Base-by-base conservation (phyloP, 2,329 filamentous ascomycete species). In the Didymella glomerata region DNA sequence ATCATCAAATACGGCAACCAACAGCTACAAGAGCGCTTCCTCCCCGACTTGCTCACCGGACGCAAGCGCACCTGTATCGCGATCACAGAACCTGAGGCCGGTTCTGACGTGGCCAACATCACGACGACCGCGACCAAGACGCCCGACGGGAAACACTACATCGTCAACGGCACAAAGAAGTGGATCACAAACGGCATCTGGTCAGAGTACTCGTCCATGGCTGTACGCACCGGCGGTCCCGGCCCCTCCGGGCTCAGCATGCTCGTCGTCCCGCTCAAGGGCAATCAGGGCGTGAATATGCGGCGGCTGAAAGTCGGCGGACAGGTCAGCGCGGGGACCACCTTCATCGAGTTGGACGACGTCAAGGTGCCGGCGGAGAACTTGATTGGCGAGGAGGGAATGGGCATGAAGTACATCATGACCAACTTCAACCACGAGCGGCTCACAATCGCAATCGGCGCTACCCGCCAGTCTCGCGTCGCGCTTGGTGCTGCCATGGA, bases 351-450 rank as follows among this genome's bases (percentile, higher is more conserved):
- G 71, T 81, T 93, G 1, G 89, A 92, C 68, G 88, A 92, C 52
- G 90, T 92, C 20, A 83, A 86, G 57, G 90, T 93, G 1, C 89
- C 89, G 0, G 83, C 86, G 0, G 84, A 85, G 68, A 92, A 92
- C 70, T 76, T 92, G 8, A 86, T 93, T 57, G 90, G 90, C 3
- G 66, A 81, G 20, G 90, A 92, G 73, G 89, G 89, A 11, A 79
- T 84, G 68, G 90, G 90, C 5, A 92, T 93, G 89, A 83, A 81
- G 58, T 90, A 90, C 70, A 85, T 90, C 54, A 91, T 90, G 88
- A 88, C 86, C 53, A 91, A 92, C 77, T 92, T 92, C 83, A 92
- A 92, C 78, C 89, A 92, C 74, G 90, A 93, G 75, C 85, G 90
- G 0, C 80, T 92, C 11, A 83, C 82, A 16, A 90, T 92, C 62